A percentile compares a stretch with the other conserved stretches of the same genome.
These are phyloP conservation scores for Paecilomyces sp. DNA, from an alignment of 2,329 filamentous ascomycete genomes.

Conservation along the genomic window DNA sequence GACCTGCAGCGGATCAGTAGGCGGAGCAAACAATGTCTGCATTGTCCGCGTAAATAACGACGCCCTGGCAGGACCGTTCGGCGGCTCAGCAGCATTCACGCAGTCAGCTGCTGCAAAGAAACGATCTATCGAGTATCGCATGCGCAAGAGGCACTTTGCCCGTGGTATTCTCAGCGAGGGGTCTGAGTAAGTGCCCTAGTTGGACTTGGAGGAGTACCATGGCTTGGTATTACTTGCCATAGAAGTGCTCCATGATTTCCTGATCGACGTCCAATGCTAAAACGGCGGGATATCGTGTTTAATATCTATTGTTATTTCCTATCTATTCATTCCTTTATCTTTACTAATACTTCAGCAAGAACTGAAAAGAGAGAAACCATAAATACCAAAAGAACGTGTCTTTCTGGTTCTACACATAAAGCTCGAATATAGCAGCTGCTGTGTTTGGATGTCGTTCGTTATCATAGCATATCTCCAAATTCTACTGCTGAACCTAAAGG, in stretches of 20 bases:
- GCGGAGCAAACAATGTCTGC: slow-evolving; percentile 56
- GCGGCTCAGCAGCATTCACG: slow-evolving; percentile 60
- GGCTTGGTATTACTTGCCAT: too few relatives aligned
- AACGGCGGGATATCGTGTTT: not conserved
- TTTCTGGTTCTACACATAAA: not conserved
- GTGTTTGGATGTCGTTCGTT: too few relatives aligned
- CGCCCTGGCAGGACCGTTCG: slow-evolving; percentile 58
- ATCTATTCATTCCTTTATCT: not conserved
- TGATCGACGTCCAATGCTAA: not conserved
- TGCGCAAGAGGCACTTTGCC: slow-evolving; percentile 3
- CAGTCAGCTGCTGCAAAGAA: slow-evolving; percentile 29
- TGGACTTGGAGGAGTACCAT: too few relatives aligned
- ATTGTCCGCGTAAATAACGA: slow-evolving; percentile 58
- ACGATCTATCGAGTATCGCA: slow-evolving; percentile 1
- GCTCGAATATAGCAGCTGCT: too few relatives aligned
- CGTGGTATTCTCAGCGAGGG: slow-evolving; percentile 1
- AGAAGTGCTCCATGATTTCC: not conserved
- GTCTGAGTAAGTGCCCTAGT: not conserved
- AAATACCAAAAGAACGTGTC: not conserved
- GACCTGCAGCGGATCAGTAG: slow-evolving; percentile 56
- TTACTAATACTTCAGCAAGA: not conserved
- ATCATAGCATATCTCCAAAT: too few relatives aligned
- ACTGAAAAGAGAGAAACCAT: not conserved
- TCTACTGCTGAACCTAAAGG: too few relatives aligned
- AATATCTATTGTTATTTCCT: not conserved